Evolutionary conservation across 1,284 basidiomycete species (phyloP), one percentile per base, ranked within the genome.

Genomic region (Neonothopanus nambi): DNA sequence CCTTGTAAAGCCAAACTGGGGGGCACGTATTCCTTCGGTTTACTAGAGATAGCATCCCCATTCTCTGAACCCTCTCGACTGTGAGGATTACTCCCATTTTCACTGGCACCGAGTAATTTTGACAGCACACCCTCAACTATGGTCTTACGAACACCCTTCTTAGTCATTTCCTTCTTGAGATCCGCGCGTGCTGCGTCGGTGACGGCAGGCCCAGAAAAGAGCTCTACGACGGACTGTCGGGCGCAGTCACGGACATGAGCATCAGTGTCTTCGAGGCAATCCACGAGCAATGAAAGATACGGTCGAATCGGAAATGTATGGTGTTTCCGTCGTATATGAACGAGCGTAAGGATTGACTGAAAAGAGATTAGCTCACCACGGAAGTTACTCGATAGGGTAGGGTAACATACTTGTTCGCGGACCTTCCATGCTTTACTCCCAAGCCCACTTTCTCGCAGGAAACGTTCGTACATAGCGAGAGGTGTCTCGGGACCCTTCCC

Each of bases 131-230:
- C 75, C 58, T 92, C 89, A 13, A 86, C 82, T 37, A 95, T 95
- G 5, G 86, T 84, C 70, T 96, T 97, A 42, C 94, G 81, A 33
- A 96, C 90, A 45, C 81, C 82, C 67, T 90, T 89, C 67, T 89
- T 91, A 2, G 82, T 71, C 77, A 99, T 80, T 66, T 95, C 91
- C 66, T 92, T 95, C 75, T 98, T 98, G 51, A 99, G 77, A 67
- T 98, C 95, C 0, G 93, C 83, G 45, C 92, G 87, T 3, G 95
- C 96, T 7, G 85, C 87, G 61, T 95, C 85, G 0, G 89, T 86
- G 6, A 93, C 89, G 1, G 81, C 81, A 1, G 91, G 81, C 12
- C 88, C 88, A 0, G 91, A 85, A 64, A 98, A 95, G 41, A 99
- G 79, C 56, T 89, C 84, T 13, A 97, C 81, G 44, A 95, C 80